Evolutionary conservation across 2,329 filamentous ascomycete species (phyloP).

Genomic region (Tolypocladium guangdongense): DNA sequence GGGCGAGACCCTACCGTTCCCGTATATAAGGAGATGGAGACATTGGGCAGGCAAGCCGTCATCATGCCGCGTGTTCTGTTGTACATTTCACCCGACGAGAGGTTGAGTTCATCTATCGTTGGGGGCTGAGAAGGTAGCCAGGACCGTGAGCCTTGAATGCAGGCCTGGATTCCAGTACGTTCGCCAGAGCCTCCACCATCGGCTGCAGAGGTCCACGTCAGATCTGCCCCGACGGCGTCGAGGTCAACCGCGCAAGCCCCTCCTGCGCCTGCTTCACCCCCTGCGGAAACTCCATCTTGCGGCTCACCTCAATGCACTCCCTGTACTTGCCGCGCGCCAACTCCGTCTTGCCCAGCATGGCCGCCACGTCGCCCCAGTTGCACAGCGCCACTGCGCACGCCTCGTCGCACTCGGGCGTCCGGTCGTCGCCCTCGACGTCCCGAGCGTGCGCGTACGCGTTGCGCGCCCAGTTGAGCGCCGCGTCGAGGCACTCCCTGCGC

Average conservation of each 20-base stretch:
- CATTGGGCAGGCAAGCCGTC: too few relatives aligned
- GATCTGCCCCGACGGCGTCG: conserved; percentile 2
- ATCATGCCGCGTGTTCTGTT: too few relatives aligned
- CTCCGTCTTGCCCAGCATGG: conserved; percentile 55
- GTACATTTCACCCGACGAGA: too few relatives aligned
- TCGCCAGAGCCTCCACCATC: background rate
- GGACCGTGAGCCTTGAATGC: too few relatives aligned
- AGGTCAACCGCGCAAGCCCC: conserved; percentile 28
- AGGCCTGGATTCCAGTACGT: too few relatives aligned
- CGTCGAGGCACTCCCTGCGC: conserved; percentile 51
- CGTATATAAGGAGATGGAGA: too few relatives aligned
- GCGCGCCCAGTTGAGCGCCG: conserved; percentile 66
- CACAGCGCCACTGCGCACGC: conserved; percentile 77
- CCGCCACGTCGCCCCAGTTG: conserved; percentile 75
- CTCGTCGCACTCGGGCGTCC: conserved; percentile 70
- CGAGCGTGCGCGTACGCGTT: conserved; percentile 61
- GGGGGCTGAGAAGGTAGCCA: too few relatives aligned
- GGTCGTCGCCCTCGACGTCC: conserved; percentile 52
- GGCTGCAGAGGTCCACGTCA: background rate
- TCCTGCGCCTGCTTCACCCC: conserved; percentile 42
- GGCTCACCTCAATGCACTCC: conserved; percentile 54
- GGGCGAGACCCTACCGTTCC: too few relatives aligned
- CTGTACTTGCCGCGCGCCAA: conserved; percentile 59
- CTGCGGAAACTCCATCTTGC: conserved; percentile 38
- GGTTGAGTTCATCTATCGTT: too few relatives aligned